Base-by-base conservation (phyloP, 768 basidiomycete species). In the Peribolospora kevripleyi region DNA sequence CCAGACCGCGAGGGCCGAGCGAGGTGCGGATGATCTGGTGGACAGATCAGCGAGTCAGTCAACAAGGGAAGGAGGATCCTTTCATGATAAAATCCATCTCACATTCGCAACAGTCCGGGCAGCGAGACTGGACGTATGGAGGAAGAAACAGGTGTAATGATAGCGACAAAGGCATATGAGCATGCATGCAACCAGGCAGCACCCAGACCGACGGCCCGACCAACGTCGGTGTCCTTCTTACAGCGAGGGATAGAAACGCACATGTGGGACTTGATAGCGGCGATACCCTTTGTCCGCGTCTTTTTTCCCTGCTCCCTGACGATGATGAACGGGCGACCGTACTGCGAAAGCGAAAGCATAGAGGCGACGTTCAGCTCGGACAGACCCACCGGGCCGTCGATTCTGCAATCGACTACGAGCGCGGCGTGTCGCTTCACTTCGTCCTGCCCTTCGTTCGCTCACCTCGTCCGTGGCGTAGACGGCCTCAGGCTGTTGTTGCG, bases 281-380 rank as follows among this genome's bases (percentile, higher is more conserved):
- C 85, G 58, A 81, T 67, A 52, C 91, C 91, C 70, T 97, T 88
- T 39, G 75, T 77, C 62, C 91, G 76, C 8, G 85, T 91, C 74
- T 88, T 93, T 72, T 68, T 91, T 54, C 73, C 79, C 68, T 95
- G 91, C 64, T 95, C 90, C 40, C 88, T 76, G 55, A 97, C 74
- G 70, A 97, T 91, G 66, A 95, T 91, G 67, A 95, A 95, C n/a
- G 88, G 91, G 46, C 90, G 74, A 48, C 90, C 88, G 67, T 85
- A 88, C 84, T 90, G 61, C 6, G 60, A 6, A 37, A 25, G 25
- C 42, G 11, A 25, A 42, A 52, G 38, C 40, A 36, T 41, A 9
- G 25, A 4, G 6, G 25, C 8, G 6, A 42, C 42, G 1, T 10
- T 43, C 51, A 9, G 14, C 45, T 46, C 9, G 13, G 14, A 52